Conservation (phyloP, 805 yeast species). For the Pichia manshurica region DNA sequence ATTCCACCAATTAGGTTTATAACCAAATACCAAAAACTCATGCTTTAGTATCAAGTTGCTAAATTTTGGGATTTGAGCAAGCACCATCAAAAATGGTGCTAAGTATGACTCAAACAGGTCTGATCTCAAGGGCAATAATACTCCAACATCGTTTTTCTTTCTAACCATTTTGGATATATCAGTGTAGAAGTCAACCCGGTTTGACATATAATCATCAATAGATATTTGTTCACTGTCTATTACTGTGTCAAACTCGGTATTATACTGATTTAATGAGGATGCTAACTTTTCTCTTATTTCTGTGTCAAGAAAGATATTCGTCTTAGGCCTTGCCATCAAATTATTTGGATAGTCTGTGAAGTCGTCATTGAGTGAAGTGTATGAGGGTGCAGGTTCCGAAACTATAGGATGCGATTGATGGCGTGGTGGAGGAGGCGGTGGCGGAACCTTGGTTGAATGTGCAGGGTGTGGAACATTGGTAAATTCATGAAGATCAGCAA, state of each 20-base stretch:
- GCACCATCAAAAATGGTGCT: slow-evolving; percentile 36
- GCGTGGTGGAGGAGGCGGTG: slow-evolving; percentile 9
- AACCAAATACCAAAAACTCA: slow-evolving; percentile 32
- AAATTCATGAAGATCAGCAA: background rate
- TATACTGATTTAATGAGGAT: slow-evolving; percentile 15
- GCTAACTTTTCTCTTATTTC: slow-evolving; percentile 23
- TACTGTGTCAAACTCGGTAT: slow-evolving; percentile 14
- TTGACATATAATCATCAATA: background rate
- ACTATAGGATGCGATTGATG: background rate
- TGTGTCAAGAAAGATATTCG: slow-evolving; percentile 18
- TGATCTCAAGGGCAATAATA: slow-evolving; percentile 32
- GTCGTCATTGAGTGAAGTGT: background rate
- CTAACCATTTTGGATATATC: slow-evolving; percentile 28
- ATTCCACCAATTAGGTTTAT: slow-evolving; percentile 37
- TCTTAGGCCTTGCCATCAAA: background rate
- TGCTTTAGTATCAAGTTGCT: slow-evolving; percentile 28
- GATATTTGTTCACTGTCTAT: slow-evolving; percentile 9
- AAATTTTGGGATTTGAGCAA: slow-evolving; percentile 34
- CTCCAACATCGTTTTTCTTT: slow-evolving; percentile 23
- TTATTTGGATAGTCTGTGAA: background rate
- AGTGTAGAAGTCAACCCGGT: slow-evolving; percentile 25
- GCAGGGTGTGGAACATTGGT: slow-evolving; percentile 5
- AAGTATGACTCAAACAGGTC: slow-evolving; percentile 35
- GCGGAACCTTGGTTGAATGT: slow-evolving; percentile 1
- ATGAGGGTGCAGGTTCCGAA: background rate